phyloP scores from a whole-genome alignment of 1,139 yeast species.

The Candida buenavistaensis region DNA sequence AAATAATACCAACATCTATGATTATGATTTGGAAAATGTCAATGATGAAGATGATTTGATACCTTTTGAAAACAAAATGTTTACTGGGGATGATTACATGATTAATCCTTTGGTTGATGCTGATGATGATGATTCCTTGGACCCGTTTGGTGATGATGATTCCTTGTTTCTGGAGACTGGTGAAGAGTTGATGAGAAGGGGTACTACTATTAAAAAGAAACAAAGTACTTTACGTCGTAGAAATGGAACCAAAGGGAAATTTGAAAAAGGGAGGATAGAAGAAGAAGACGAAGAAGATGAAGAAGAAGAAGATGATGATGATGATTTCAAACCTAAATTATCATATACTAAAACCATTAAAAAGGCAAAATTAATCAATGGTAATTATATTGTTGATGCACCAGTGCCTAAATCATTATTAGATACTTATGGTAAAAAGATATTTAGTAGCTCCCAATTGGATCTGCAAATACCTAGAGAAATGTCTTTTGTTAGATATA shows the following conservation, averaged over 20 bases:
- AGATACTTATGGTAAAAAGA: slow-evolving; percentile 50
- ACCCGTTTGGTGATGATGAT: slow-evolving; percentile 50
- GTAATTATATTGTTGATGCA: slow-evolving; percentile 77
- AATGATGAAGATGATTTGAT: slow-evolving; percentile 10
- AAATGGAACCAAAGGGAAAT: neutral
- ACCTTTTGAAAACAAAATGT: too few relatives aligned
- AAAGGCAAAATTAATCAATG: slow-evolving; percentile 59
- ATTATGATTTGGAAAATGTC: slow-evolving; percentile 16
- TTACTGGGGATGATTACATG: slow-evolving; percentile 40
- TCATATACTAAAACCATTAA: slow-evolving; percentile 50
- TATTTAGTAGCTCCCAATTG: slow-evolving; percentile 30
- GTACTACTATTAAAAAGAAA: slow-evolving; percentile 30
- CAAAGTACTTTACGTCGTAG: slow-evolving; percentile 15
- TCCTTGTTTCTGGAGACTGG: slow-evolving; percentile 45
- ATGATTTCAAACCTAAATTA: slow-evolving; percentile 43
- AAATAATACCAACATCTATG: slow-evolving; percentile 22
- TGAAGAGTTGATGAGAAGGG: slow-evolving; percentile 37
- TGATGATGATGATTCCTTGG: slow-evolving; percentile 37
- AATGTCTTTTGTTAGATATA: slow-evolving; percentile 74
- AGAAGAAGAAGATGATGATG: slow-evolving; percentile 33
- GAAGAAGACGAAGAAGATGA: slow-evolving; percentile 8
- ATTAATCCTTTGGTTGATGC: slow-evolving; percentile 46
- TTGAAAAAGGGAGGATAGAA: slow-evolving; percentile 14
- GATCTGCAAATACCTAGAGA: slow-evolving; percentile 39
- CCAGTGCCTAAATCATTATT: slow-evolving; percentile 67